Conservation (phyloP, 2,329 filamentous ascomycete genomes). For the Didymosphaeria variabile region DNA sequence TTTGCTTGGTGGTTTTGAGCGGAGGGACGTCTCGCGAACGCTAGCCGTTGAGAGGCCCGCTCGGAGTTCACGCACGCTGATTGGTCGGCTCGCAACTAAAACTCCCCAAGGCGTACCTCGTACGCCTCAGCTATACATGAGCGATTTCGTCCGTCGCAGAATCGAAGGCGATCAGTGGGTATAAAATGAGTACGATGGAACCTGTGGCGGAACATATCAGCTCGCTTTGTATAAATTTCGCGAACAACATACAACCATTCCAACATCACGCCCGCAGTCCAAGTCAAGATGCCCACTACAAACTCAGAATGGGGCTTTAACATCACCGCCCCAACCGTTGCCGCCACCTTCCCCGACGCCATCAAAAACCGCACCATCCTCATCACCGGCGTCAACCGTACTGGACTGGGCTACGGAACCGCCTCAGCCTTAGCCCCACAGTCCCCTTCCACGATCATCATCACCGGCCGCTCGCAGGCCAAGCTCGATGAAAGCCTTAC, state of each 20-base stretch:
- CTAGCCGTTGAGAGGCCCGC: slow-evolving; percentile 4
- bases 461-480: slow-evolving; percentile 48
- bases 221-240: background rate
- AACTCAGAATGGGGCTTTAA: slow-evolving; percentile 10
- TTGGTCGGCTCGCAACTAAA: slow-evolving; percentile 7
- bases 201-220: background rate
- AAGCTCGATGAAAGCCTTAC: slow-evolving; percentile 50
- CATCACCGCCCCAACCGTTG: slow-evolving; percentile 21
- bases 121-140: background rate
- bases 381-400: slow-evolving; percentile 12
- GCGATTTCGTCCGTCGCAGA: background rate
- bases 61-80: slow-evolving; percentile 6
- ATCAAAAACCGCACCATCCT: slow-evolving; percentile 19
- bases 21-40: background rate
- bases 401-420: slow-evolving; percentile 9
- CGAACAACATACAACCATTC: background rate
- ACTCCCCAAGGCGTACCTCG: background rate
- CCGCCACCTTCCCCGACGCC: slow-evolving; percentile 17
- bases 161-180: background rate
- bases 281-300: background rate
- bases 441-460: slow-evolving; percentile 21
- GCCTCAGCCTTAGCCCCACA: slow-evolving; percentile 6
- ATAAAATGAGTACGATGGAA: background rate
- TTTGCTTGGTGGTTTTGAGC: too few species aligned
- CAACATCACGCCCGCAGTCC: background rate